Percentiles rank a stretch among this genome's conserved stretches.
These are phyloP conservation scores for Scolecobasidium constrictum DNA, from an alignment of 2,329 filamentous ascomycete species.

Conservation along the genomic window DNA sequence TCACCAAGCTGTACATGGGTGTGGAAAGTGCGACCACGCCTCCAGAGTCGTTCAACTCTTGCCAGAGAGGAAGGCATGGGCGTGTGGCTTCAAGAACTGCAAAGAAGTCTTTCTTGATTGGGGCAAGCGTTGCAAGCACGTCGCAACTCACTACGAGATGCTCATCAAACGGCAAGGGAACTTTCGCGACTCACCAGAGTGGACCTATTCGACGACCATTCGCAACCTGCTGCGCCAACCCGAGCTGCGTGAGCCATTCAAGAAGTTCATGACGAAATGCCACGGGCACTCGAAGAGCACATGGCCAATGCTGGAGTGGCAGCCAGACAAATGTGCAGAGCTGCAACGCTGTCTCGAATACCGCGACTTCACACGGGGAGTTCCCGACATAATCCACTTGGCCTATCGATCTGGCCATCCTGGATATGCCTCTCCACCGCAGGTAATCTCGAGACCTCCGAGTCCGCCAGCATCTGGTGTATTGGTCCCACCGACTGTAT, in stretches of 20 bases:
- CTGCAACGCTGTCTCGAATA: conserved; percentile 9
- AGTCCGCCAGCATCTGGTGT: not conserved
- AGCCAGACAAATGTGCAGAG: conserved; percentile 2
- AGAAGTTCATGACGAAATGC: conserved; percentile 7
- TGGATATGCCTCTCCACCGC: not conserved
- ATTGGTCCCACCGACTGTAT: not conserved
- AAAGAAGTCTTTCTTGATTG: conserved; percentile 9
- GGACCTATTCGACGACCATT: conserved; percentile 6
- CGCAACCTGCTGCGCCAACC: conserved; percentile 9
- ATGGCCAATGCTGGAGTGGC: conserved; percentile 8
- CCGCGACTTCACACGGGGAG: conserved; percentile 6
- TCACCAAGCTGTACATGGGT: conserved; percentile 6
- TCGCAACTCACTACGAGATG: conserved; percentile 7
- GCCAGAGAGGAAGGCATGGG: conserved; percentile 7
- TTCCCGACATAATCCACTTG: not conserved
- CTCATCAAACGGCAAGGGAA: not conserved
- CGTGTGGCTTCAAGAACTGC: conserved; percentile 9
- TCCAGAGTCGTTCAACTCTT: conserved; percentile 2
- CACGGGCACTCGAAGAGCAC: conserved; percentile 5
- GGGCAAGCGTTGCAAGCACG: conserved; percentile 9
- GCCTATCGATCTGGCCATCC: conserved; percentile 9
- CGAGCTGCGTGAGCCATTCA: conserved; percentile 8
- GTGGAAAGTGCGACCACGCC: conserved; percentile 4
- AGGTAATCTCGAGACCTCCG: conserved; percentile 6
- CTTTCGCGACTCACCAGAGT: not conserved